Base-by-base conservation (phyloP, 75 land plant species). In the Picea sitchensis region DNA sequence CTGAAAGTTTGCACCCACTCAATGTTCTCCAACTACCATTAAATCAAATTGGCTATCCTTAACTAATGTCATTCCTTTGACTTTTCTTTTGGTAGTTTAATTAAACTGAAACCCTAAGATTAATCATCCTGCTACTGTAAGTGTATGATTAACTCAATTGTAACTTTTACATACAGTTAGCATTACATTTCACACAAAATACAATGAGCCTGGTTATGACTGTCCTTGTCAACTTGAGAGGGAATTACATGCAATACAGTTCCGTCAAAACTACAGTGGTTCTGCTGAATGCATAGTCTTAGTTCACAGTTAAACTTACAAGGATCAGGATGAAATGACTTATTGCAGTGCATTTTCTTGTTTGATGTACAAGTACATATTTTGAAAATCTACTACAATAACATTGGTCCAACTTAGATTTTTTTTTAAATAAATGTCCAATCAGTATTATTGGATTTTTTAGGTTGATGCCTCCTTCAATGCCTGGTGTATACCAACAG, bases 401-500 rank as follows among this genome's bases (percentile, higher is more conserved):
- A 14, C 36, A 65, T 34, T 65, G 41, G 36, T 15, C 41, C 36
- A 38, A 38, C 17, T 32, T 17, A 67, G 2, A 14, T 65, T 65
- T 65, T 32, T 34, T 44, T 44, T 44, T 3, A 38, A 38, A 38
- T 38, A 38, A 67, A 67, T 34, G 17, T 1, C 41, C 44, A 36
- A 31, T 14, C 71, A 67, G 17, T 17, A 9, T 67, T 32, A 34
- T 67, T 34, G 20, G 32, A 67, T 65, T 2, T 34, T 67, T 36
- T 17, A 67, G 71, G 31, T 67, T 67, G 36, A 34, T 67, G 71
- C 71, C 14, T 34, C 41, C 41, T 67, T 67, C 18, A 67, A 11
- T 65, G 69, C 69, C 71, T 67, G 71, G 71, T 67, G 71, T 36
- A 36, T 32, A 67, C 15, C 71, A 30, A 32, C 5, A 36, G 36